Evolutionary conservation across 2,329 filamentous ascomycete genomes (phyloP).

Genomic region (Botrytis deweyae): DNA sequence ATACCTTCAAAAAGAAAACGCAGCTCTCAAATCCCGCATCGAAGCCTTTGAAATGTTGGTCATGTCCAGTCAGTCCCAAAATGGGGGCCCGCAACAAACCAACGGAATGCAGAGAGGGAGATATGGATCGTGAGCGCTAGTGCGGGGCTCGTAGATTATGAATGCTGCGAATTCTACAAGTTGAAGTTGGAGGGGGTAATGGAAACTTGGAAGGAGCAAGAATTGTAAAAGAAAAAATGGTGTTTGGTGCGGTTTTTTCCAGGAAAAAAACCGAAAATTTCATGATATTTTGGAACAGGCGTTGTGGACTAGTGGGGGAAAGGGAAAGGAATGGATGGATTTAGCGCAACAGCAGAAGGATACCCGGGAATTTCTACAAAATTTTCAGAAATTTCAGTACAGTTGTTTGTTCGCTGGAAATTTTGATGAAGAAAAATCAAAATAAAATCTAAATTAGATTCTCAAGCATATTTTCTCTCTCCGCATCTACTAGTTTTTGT

Average conservation of each 20-base stretch:
- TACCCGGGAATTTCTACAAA: slow-evolving; percentile 11
- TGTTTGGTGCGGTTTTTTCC: slow-evolving; percentile 2
- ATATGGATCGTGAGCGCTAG: slow-evolving; percentile 3
- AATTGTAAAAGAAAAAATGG: background rate
- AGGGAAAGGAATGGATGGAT: background rate
- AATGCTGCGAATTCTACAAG: background rate
- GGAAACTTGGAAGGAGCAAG: background rate
- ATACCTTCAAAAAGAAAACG: slow-evolving; percentile 78
- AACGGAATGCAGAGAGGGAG: slow-evolving; percentile 14
- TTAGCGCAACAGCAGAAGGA: slow-evolving; percentile 11
- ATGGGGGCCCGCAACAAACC: background rate
- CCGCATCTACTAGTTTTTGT: background rate
- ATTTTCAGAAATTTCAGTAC: slow-evolving; percentile 7
- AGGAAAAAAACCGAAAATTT: background rate
- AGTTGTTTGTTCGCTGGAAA: background rate
- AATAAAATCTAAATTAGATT: slow-evolving; percentile 11
- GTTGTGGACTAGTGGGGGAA: background rate
- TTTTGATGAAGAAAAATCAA: slow-evolving; percentile 9
- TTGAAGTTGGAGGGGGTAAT: background rate
- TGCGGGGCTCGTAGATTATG: background rate
- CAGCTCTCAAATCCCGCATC: slow-evolving; percentile 71
- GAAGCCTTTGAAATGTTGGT: slow-evolving; percentile 78
- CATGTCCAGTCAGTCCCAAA: slow-evolving; percentile 49
- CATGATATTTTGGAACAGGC: background rate
- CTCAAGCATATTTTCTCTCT: background rate